Conservation (phyloP, 306 rosid genomes). For the Lathyrus aphaca region DNA sequence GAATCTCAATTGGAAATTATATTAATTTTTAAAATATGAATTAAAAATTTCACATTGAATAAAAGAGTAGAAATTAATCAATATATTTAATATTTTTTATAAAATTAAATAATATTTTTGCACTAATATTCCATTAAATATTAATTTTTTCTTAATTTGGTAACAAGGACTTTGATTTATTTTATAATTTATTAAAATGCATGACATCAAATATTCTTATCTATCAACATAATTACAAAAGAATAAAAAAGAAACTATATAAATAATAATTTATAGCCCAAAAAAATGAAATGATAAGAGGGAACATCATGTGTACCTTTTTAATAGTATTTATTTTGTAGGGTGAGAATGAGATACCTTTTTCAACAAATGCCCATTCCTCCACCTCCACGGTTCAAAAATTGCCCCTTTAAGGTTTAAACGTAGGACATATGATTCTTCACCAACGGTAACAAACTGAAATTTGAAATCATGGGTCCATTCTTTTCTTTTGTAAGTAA, state of each 20-base stretch:
- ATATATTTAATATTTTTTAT: too few relatives aligned
- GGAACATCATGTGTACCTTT: slow-evolving; percentile 31
- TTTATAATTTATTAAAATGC: not conserved
- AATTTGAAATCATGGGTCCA: slow-evolving; percentile 56
- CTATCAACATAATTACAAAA: not conserved
- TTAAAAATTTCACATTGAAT: too few relatives aligned
- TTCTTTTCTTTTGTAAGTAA: not conserved
- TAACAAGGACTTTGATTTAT: not conserved
- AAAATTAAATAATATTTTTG: too few relatives aligned
- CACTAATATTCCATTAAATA: too few relatives aligned
- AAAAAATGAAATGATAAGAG: not conserved
- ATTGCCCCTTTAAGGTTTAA: slow-evolving; percentile 37
- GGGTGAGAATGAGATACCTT: slow-evolving; percentile 27
- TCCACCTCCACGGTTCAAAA: slow-evolving; percentile 15
- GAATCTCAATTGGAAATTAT: too few relatives aligned
- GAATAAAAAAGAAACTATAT: not conserved
- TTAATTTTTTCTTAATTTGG: too few relatives aligned
- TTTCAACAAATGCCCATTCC: slow-evolving; percentile 15
- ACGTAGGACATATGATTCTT: slow-evolving; percentile 46
- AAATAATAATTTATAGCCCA: not conserved
- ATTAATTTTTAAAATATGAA: too few relatives aligned
- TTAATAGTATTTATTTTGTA: not conserved
- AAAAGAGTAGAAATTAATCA: too few relatives aligned
- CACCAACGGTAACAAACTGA: slow-evolving; percentile 51
- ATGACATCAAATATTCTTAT: slow-evolving; percentile 11